These are phyloP conservation scores for Prunus padus DNA, from an alignment of 306 rosid genomes.

Conservation along the genomic window DNA sequence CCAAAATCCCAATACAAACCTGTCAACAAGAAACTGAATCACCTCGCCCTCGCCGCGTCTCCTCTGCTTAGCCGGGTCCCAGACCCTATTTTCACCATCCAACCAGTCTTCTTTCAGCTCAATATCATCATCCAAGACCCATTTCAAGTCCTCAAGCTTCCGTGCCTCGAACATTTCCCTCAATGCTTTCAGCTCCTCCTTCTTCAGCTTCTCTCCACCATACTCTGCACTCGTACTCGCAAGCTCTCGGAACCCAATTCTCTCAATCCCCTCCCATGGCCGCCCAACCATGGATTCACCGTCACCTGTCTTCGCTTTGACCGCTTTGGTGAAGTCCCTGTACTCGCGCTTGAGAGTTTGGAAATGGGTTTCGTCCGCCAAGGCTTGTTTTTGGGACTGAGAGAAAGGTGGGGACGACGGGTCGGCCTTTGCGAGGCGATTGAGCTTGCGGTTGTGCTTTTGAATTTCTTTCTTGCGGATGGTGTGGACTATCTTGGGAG, in stretches of 20 bases:
- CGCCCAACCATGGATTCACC: conserved; percentile 45
- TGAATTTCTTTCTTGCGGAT: conserved; percentile 83
- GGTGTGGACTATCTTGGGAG: conserved; percentile 76
- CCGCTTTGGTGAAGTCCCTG: conserved; percentile 46
- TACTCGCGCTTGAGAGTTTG: conserved; percentile 56
- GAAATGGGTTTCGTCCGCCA: conserved; percentile 52
- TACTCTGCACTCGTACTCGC: conserved; percentile 27
- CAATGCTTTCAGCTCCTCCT: conserved; percentile 65
- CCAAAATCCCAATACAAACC: conserved; percentile 49
- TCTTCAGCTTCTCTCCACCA: conserved; percentile 49
- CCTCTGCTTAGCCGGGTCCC: conserved; percentile 34
- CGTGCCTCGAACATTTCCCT: conserved; percentile 65
- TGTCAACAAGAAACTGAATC: conserved; percentile 73
- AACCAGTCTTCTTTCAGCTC: conserved; percentile 52
- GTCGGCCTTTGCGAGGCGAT: conserved; percentile 28
- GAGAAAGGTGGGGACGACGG: conserved; percentile 43
- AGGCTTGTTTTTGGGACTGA: conserved; percentile 36
- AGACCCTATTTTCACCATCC: conserved; percentile 28
- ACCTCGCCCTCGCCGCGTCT: conserved; percentile 61
- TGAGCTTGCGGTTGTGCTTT: conserved; percentile 65
- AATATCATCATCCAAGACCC: conserved; percentile 75
- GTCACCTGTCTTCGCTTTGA: conserved; percentile 28
- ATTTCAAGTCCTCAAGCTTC: conserved; percentile 54
- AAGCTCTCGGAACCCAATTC: conserved; percentile 48
- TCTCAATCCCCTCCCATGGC: conserved; percentile 70